Evolutionary conservation across 768 basidiomycete species (phyloP).

Genomic region (Gymnopilus dilepis): DNA sequence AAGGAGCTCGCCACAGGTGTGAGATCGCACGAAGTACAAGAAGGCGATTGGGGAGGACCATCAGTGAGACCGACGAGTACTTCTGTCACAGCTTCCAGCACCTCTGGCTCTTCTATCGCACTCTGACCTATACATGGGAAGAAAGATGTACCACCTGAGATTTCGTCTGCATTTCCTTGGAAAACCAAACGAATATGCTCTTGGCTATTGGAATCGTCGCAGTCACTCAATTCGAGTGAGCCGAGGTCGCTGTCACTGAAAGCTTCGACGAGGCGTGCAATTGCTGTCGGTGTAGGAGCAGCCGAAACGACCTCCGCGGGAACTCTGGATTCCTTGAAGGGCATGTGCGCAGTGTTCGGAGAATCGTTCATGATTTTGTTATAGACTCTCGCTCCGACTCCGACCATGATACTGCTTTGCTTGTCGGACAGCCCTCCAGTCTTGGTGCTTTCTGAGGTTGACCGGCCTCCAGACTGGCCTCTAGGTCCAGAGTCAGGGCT

Average conservation of each 20-base stretch:
- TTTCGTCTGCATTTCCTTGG: neutral
- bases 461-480: no score
- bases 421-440: no score
- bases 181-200: conserved; percentile 9
- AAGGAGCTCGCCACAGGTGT: neutral
- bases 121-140: neutral
- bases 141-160: neutral
- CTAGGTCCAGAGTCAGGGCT: no score
- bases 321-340: no score
- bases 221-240: conserved; percentile 20
- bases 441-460: no score
- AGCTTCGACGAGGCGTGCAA: conserved; percentile 13
- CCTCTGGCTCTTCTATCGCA: neutral
- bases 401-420: no score
- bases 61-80: neutral
- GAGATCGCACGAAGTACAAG: neutral
- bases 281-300: neutral
- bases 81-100: neutral
- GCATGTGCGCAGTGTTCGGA: no score
- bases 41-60: neutral
- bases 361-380: no score
- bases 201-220: conserved; percentile 13
- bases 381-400: no score
- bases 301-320: no score
- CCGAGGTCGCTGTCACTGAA: conserved; percentile 40